Percentiles rank a stretch among this genome's conserved stretches.
Evolutionary conservation across 2,329 filamentous ascomycete genomes (phyloP).

Genomic region (Talaromyces sp.): DNA sequence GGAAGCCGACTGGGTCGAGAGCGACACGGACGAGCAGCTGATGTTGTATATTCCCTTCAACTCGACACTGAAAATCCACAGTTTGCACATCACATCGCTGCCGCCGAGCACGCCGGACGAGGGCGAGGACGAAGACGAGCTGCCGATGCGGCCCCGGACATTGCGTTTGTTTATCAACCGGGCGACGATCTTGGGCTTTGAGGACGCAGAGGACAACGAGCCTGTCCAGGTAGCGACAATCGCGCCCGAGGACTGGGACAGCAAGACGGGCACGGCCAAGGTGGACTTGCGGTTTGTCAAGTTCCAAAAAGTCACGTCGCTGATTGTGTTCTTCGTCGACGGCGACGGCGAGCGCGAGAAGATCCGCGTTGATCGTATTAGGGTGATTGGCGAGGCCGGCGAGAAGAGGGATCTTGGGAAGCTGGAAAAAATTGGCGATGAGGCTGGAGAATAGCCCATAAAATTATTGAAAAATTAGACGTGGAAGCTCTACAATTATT

Average conservation of each 20-base stretch:
- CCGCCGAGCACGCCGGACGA: slow-evolving; percentile 48
- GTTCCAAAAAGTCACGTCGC: slow-evolving; percentile 86
- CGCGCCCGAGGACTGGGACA: slow-evolving; percentile 72
- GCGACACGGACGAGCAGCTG: slow-evolving; percentile 93
- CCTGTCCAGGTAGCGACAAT: slow-evolving; percentile 78
- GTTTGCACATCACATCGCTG: slow-evolving; percentile 77
- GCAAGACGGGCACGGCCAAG: slow-evolving; percentile 64
- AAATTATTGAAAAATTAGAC: slow-evolving; percentile 2
- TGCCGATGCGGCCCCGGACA: slow-evolving; percentile 73
- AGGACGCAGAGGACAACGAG: slow-evolving; percentile 83
- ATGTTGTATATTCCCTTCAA: slow-evolving; percentile 91
- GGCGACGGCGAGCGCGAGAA: slow-evolving; percentile 80
- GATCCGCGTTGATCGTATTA: slow-evolving; percentile 61
- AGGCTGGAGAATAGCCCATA: slow-evolving; percentile 53
- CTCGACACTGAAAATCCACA: slow-evolving; percentile 82
- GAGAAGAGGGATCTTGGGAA: slow-evolving; percentile 92
- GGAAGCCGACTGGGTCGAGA: slow-evolving; percentile 82
- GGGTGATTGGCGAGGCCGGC: slow-evolving; percentile 79
- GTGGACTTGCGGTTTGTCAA: slow-evolving; percentile 84
- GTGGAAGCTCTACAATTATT: background rate
- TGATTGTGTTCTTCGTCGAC: slow-evolving; percentile 85
- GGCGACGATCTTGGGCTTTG: slow-evolving; percentile 86
- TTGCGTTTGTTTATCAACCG: slow-evolving; percentile 85
- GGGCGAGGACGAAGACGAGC: slow-evolving; percentile 64
- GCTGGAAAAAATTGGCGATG: slow-evolving; percentile 88